Evolutionary conservation across 164 flowering plant genomes (phyloP).

Genomic region (Berberis vulgaris): DNA sequence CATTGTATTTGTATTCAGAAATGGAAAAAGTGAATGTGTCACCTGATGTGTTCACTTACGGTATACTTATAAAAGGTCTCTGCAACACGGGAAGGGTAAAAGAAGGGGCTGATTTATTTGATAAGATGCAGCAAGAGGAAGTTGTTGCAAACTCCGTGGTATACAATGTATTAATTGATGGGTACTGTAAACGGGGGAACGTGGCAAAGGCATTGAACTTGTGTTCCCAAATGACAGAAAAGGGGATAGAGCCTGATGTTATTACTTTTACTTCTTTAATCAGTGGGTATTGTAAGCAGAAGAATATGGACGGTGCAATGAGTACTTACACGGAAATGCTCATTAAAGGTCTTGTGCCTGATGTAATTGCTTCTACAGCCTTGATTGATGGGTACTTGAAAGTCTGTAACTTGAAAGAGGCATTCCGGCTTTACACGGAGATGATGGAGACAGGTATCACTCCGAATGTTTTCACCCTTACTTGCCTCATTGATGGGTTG

Average conservation of each 20-base stretch:
- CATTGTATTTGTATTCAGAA: conserved; percentile 30
- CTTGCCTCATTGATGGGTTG: conserved; percentile 59
- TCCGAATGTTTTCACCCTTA: conserved; percentile 46
- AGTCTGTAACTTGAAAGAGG: conserved; percentile 41
- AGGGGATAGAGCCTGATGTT: conserved; percentile 49
- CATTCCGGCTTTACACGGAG: conserved; percentile 39
- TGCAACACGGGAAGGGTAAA: conserved; percentile 30
- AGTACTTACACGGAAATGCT: conserved; percentile 65
- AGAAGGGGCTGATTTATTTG: conserved; percentile 38
- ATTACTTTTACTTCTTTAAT: conserved; percentile 58
- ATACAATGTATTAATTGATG: conserved; percentile 60
- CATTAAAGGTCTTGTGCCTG: conserved; percentile 56
- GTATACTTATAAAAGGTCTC: conserved; percentile 56
- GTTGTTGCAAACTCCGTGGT: conserved; percentile 35
- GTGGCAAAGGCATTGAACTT: conserved; percentile 51
- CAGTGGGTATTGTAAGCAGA: conserved; percentile 50
- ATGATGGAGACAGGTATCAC: conserved; percentile 42
- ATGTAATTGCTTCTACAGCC: conserved; percentile 58
- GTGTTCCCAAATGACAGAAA: conserved; percentile 54
- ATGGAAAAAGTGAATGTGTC: conserved; percentile 31
- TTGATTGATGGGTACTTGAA: conserved; percentile 65
- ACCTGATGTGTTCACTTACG: conserved; percentile 58
- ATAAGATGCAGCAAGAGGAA: conserved; percentile 38
- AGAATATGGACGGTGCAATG: conserved; percentile 53
- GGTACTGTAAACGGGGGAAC: conserved; percentile 45